Evolutionary conservation across 1,284 basidiomycete genomes (phyloP).

Genomic region (Trichosporon sp.): DNA sequence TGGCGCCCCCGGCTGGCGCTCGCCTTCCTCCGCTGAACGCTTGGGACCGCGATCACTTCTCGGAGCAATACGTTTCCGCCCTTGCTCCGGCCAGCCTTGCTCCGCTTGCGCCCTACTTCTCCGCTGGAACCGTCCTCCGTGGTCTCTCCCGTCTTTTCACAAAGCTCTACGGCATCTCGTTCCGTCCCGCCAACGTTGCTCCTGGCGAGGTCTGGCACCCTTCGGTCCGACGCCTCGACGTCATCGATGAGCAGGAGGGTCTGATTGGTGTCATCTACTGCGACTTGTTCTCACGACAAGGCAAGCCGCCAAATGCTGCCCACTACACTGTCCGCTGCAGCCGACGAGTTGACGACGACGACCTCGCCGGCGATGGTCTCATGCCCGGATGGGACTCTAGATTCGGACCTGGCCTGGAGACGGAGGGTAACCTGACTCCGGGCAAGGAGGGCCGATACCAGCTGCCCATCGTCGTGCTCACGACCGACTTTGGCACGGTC

Average conservation of each 20-base stretch:
- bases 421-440: slow-evolving; percentile 33
- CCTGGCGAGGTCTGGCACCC: slow-evolving; percentile 83
- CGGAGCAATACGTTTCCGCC: slow-evolving; percentile 35
- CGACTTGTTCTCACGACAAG: slow-evolving; percentile 77
- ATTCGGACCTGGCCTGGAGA: slow-evolving; percentile 40
- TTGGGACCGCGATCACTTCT: slow-evolving; percentile 89
- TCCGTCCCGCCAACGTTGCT: slow-evolving; percentile 59
- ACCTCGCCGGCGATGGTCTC: slow-evolving; percentile 59
- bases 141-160: slow-evolving; percentile 78
- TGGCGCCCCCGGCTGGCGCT: slow-evolving; percentile 30
- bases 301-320: slow-evolving; percentile 86
- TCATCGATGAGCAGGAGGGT: slow-evolving; percentile 71
- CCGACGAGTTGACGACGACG: slow-evolving; percentile 82
- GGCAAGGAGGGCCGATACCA: slow-evolving; percentile 70
- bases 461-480: slow-evolving; percentile 81
- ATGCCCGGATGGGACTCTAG: slow-evolving; percentile 35
- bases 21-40: slow-evolving; percentile 66
- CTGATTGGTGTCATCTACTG: slow-evolving; percentile 91
- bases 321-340: slow-evolving; percentile 98
- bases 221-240: slow-evolving; percentile 85
- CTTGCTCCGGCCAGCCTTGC: slow-evolving; percentile 53
- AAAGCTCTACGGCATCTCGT: slow-evolving; percentile 77
- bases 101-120: slow-evolving; percentile 61
- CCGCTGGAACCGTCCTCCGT: slow-evolving; percentile 78
- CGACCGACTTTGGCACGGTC: slow-evolving; percentile 74